Percentiles rank a stretch among this genome's conserved stretches.
phyloP scores from a whole-genome alignment of 2,329 filamentous ascomycete genomes.

The Microcyclosporella mali region DNA sequence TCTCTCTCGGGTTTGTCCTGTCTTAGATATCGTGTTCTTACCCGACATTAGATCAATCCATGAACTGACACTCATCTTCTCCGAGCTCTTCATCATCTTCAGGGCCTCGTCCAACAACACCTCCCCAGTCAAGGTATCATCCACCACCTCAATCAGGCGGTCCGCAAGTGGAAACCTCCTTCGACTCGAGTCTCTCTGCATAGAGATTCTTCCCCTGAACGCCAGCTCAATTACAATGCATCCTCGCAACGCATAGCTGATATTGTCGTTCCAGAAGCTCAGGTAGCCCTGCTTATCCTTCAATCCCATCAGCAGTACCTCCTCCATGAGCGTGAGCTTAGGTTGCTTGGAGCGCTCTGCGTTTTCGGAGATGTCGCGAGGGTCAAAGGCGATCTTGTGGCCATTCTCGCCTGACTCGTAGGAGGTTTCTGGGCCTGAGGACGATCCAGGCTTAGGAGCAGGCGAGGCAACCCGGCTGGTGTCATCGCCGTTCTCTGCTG shows the following conservation, averaged over 20 bases:
- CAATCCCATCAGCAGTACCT: conserved; percentile 86
- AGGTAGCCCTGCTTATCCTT: conserved; percentile 99
- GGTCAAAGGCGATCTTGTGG: conserved; percentile 97
- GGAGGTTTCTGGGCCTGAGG: conserved; percentile 63
- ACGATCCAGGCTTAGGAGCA: conserved; percentile 53
- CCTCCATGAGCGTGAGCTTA: conserved; percentile 98
- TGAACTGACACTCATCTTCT: conserved; percentile 98
- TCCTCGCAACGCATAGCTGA: conserved; percentile 92
- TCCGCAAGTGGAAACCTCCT: conserved; percentile 89
- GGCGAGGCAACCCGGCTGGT: conserved; percentile 61
- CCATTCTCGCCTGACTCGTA: conserved; percentile 85
- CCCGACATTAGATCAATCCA: conserved; percentile 99
- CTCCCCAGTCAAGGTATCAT: conserved; percentile 93
- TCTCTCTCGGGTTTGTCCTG: neutral
- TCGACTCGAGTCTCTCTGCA: conserved; percentile 93
- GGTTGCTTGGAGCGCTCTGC: conserved; percentile 95
- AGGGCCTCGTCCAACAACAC: conserved; percentile 94
- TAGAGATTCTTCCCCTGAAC: conserved; percentile 91
- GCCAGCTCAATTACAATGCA: conserved; percentile 98
- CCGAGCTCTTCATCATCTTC: conserved; percentile 99
- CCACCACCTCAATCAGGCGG: conserved; percentile 91
- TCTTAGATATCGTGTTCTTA: conserved; percentile 42
- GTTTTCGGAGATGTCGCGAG: conserved; percentile 93
- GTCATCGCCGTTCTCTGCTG: conserved; percentile 56
- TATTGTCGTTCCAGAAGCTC: conserved; percentile 99